Conservation (phyloP, 1,284 basidiomycete genomes). For the Puccinia horiana region DNA sequence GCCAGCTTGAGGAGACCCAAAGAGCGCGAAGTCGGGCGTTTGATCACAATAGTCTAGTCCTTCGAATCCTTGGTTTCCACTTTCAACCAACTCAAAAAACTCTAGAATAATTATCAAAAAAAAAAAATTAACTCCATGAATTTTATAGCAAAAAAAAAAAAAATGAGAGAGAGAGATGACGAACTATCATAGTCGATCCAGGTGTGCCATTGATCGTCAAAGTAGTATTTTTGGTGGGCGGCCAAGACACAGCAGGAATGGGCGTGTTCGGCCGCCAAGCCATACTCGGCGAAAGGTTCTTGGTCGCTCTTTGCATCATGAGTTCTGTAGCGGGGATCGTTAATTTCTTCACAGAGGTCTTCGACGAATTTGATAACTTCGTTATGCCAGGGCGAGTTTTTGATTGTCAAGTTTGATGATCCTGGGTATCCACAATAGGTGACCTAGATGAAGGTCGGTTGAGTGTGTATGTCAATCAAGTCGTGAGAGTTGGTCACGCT, state of each 20-base stretch:
- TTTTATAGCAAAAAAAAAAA: too few species aligned
- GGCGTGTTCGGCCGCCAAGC: constrained; percentile 49
- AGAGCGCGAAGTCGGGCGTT: constrained; percentile 50
- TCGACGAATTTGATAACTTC: constrained; percentile 49
- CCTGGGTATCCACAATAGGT: constrained; percentile 50
- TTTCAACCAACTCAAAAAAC: constrained; percentile 49
- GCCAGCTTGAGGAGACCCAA: constrained; percentile 48
- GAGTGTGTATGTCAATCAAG: neutral
- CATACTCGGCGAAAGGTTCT: constrained; percentile 21
- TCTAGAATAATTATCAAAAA: neutral
- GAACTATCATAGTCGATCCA: constrained; percentile 51
- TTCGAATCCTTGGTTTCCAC: constrained; percentile 29
- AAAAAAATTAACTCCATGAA: neutral
- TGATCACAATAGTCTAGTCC: constrained; percentile 42
- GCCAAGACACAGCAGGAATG: constrained; percentile 51
- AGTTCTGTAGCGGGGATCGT: neutral
- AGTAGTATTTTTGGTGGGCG: constrained; percentile 41
- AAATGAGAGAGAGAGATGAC: too few species aligned
- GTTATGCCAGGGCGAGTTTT: constrained; percentile 50
- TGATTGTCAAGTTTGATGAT: constrained; percentile 49
- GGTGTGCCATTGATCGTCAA: constrained; percentile 49
- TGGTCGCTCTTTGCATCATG: neutral
- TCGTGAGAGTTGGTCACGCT: neutral
- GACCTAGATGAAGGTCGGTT: constrained; percentile 20
- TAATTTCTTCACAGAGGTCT: constrained; percentile 38